Evolutionary conservation across 2,329 filamentous ascomycete species (phyloP).

Genomic region (Coniella lustricola): DNA sequence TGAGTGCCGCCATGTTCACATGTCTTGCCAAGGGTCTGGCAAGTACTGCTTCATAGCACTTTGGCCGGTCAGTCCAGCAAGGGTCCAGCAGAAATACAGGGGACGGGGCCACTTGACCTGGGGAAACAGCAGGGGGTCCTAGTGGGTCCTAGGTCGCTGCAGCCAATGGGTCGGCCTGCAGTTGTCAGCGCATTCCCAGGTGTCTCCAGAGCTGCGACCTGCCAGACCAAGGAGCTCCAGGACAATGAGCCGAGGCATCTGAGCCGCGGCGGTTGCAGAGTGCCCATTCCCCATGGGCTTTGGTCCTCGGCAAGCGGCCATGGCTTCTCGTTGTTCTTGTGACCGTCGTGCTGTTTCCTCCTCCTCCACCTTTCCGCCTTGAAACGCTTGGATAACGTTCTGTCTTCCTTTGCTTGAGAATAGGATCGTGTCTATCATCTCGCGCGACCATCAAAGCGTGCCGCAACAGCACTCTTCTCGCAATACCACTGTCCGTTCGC

Average conservation of each 20-base stretch:
- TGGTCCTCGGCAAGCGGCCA: not conserved
- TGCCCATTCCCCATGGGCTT: not conserved
- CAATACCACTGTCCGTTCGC: too few species aligned
- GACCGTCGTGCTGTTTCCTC: not conserved
- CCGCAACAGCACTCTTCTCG: too few species aligned
- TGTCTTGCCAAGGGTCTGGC: not conserved
- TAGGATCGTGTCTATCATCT: too few species aligned
- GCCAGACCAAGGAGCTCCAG: slow-evolving; percentile 3
- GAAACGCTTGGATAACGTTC: not conserved
- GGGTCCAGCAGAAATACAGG: too few species aligned
- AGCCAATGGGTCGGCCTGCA: not conserved
- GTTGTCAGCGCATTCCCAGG: not conserved
- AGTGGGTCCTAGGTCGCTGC: too few species aligned
- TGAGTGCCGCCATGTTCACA: not conserved
- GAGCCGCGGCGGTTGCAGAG: not conserved
- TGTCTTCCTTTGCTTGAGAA: too few species aligned
- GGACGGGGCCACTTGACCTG: not conserved
- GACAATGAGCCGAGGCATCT: not conserved
- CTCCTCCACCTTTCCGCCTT: not conserved
- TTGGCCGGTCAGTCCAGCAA: not conserved
- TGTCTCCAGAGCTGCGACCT: not conserved
- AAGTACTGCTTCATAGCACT: too few species aligned
- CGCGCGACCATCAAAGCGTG: too few species aligned
- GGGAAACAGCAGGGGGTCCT: not conserved
- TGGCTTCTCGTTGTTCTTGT: not conserved